Evolutionary conservation across 768 basidiomycete species (phyloP), one percentile per base, ranked within the genome.

Genomic region (Amanita muscaria): DNA sequence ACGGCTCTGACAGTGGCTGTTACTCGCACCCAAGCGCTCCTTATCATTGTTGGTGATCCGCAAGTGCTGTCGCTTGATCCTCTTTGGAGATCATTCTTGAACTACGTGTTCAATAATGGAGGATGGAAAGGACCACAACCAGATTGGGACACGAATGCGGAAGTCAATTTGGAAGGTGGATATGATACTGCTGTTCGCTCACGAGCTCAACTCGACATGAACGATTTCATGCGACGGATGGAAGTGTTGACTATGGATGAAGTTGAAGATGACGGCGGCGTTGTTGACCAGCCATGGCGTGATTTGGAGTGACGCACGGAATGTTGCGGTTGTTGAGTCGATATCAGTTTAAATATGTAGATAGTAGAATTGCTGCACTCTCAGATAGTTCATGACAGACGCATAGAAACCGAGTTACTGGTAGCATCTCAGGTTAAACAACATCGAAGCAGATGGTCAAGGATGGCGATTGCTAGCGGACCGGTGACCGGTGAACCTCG

Each of bases 1-100:
- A n/a, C n/a, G n/a, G n/a, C n/a, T n/a, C n/a, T n/a, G n/a, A 36
- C 50, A 82, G 81, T 85, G 29, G 78, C 80, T 4, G 59, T 85
- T 10, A 85, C 81, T 0, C 76, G 80, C 10, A 79, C 79, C 0
- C 71, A 81, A 56, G 74, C 79, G 0, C 61, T 83, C 1, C 62
- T 83, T 6, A 69, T 81, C 54, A 62, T 82, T 37, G 57, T 83
- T 19, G 80, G 80, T 3, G 73, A 82, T 48, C 76, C 79, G 0
- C 56, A 64, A 6, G 76, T 80, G 3, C 62, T 83, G 0, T 73
- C 72, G 6, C 65, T 81, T 1, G 80, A 83, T 49, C 79, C 79
- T 1, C 61, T 80, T 2, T 81, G 80, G 80, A 61, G 79, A 3
- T 56, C 61, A 0, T 80, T 80, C 63, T 55, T 83, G 38, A 79